Conservation (phyloP, 73 alveolate species). For the Tetrahymena elliotti region DNA sequence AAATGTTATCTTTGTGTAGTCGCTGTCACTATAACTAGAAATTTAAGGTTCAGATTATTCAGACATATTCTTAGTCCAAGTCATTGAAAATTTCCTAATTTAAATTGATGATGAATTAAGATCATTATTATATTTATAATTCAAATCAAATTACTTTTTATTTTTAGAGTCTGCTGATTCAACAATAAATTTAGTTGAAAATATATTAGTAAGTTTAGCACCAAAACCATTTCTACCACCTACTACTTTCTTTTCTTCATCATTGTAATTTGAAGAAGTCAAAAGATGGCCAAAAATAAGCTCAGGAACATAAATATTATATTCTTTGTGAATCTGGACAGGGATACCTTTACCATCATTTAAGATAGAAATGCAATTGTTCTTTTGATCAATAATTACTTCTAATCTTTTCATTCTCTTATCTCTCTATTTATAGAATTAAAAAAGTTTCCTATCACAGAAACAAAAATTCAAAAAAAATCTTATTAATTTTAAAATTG, state of each 20-base stretch:
- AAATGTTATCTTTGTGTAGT: conserved; percentile 87
- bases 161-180: conserved; percentile 89
- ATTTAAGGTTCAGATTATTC: conserved; percentile 64
- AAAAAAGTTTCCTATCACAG: not conserved
- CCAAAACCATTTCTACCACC: conserved; percentile 99
- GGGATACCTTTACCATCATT: conserved; percentile 98
- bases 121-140: not conserved
- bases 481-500: not conserved
- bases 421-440: conserved; percentile 60
- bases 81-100: conserved; percentile 59
- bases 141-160: conserved; percentile 5
- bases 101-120: not conserved
- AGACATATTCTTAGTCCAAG: conserved; percentile 71
- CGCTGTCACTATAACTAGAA: conserved; percentile 51
- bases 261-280: conserved; percentile 96
- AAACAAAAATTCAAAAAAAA: not conserved
- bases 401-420: conserved; percentile 75
- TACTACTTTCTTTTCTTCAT: conserved; percentile 86
- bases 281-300: conserved; percentile 96
- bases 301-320: conserved; percentile 95
- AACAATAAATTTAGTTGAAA: conserved; percentile 85
- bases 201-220: conserved; percentile 97
- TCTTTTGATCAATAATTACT: conserved; percentile 68
- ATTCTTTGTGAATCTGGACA: conserved; percentile 91
- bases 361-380: conserved; percentile 69